phyloP scores from a whole-genome alignment of 2,329 filamentous ascomycete species.

The Claviceps africana region DNA sequence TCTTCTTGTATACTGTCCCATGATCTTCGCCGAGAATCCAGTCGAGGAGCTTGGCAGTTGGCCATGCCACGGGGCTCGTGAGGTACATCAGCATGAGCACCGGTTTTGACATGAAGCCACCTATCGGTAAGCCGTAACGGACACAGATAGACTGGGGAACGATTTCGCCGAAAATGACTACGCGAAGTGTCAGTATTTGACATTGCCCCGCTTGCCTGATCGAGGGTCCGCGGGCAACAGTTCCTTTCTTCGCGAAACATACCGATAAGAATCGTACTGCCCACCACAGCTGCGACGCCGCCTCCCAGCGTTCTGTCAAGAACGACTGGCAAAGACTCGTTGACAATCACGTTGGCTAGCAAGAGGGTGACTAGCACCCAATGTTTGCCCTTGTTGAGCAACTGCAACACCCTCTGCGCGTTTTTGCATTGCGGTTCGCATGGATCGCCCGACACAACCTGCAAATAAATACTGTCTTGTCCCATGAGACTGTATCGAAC shows the following conservation, averaged over 20 bases:
- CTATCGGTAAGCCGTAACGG: conserved; percentile 87
- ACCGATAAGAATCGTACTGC: conserved; percentile 90
- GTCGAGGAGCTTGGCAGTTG: conserved; percentile 89
- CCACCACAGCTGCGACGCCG: conserved; percentile 84
- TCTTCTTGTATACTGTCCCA: conserved; percentile 95
- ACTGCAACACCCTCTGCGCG: conserved; percentile 62
- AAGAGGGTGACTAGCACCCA: conserved; percentile 95
- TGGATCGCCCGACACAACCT: conserved; percentile 78
- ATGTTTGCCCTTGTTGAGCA: conserved; percentile 83
- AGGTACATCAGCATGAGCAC: conserved; percentile 86
- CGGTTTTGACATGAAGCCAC: conserved; percentile 80
- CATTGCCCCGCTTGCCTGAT: conserved; percentile 8
- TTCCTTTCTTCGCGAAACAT: conserved; percentile 19
- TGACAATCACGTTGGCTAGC: conserved; percentile 93
- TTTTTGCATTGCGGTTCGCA: conserved; percentile 77
- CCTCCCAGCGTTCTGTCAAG: conserved; percentile 87
- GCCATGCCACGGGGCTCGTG: conserved; percentile 80
- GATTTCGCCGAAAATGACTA: conserved; percentile 96
- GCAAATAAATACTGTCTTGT: conserved; percentile 90
- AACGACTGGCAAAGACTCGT: conserved; percentile 90
- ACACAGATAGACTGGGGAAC: conserved; percentile 94
- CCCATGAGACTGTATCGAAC: conserved; percentile 38
- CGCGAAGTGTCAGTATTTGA: not conserved
- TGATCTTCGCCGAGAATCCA: conserved; percentile 87
- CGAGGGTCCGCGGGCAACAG: no score